Conservation (phyloP, 257 asterid genomes). For the Schizonepeta tenuifolia region DNA sequence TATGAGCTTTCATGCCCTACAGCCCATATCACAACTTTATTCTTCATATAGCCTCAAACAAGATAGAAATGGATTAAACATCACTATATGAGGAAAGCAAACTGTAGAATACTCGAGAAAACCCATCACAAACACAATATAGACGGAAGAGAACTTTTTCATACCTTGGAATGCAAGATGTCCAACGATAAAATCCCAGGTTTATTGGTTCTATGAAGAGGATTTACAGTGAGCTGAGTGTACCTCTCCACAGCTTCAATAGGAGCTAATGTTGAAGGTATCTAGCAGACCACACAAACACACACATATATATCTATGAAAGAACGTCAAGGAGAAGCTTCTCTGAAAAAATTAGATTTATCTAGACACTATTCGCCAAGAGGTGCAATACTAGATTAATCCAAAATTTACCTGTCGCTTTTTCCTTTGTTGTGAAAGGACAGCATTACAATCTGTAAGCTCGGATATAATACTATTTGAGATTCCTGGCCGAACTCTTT, state of each 20-base stretch:
- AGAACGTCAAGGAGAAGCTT: constrained; percentile 15
- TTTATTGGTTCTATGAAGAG: constrained; percentile 93
- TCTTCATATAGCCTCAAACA: background rate
- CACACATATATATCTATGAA: constrained; percentile 5
- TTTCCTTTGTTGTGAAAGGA: constrained; percentile 90
- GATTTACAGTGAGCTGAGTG: constrained; percentile 86
- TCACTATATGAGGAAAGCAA: background rate
- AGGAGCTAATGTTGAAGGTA: constrained; percentile 79
- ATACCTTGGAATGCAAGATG: constrained; percentile 74
- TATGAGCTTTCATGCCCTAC: constrained; percentile 6
- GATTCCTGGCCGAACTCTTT: constrained; percentile 81
- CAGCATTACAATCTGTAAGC: constrained; percentile 85
- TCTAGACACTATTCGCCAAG: constrained; percentile 7
- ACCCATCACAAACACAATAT: background rate
- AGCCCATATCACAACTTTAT: constrained; percentile 16
- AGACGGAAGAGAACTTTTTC: constrained; percentile 14
- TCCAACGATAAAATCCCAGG: constrained; percentile 96
- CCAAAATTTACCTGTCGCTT: constrained; percentile 71
- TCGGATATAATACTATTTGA: constrained; percentile 72
- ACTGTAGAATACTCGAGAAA: background rate
- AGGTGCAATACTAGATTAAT: constrained; percentile 22
- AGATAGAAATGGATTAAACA: constrained; percentile 7
- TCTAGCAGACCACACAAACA: constrained; percentile 41
- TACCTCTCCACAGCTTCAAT: constrained; percentile 80
- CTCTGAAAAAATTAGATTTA: background rate